phyloP scores from a whole-genome alignment of 257 asterid genomes.

The Rauvolfia tetraphylla region DNA sequence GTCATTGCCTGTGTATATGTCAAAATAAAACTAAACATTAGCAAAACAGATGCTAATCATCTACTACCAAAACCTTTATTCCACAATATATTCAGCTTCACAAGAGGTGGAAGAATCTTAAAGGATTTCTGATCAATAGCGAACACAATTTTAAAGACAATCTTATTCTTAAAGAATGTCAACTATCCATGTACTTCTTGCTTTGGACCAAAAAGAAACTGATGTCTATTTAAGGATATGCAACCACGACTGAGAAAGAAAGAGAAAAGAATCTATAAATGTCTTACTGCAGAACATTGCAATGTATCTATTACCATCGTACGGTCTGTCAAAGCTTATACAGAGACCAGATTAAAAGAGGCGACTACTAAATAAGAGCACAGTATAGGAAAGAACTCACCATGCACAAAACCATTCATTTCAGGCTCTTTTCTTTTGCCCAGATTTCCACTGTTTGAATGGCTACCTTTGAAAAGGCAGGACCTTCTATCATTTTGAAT shows the following conservation, averaged over 20 bases:
- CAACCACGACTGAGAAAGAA: not conserved
- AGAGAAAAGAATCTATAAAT: not conserved
- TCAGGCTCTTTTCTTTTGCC: slow-evolving; percentile 38
- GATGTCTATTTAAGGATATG: not conserved
- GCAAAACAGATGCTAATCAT: slow-evolving; percentile 20
- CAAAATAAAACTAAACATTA: slow-evolving; percentile 15
- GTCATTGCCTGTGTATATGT: slow-evolving; percentile 32
- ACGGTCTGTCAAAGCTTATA: not conserved
- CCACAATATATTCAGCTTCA: not conserved
- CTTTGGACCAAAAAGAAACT: not conserved
- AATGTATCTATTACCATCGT: not conserved
- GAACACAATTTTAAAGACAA: not conserved
- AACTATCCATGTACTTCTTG: not conserved
- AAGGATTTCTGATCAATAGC: not conserved
- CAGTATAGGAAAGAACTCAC: slow-evolving; percentile 40
- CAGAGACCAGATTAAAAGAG: not conserved
- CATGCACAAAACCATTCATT: slow-evolving; percentile 39
- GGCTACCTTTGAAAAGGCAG: slow-evolving; percentile 26
- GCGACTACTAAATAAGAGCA: not conserved
- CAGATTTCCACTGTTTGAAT: slow-evolving; percentile 28
- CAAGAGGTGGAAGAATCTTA: not conserved
- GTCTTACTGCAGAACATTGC: not conserved
- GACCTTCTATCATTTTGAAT: slow-evolving; percentile 24
- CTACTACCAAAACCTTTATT: slow-evolving; percentile 9
- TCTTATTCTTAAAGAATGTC: not conserved